Percentiles rank a stretch among this genome's conserved stretches.
Conservation (phyloP, 164 flowering plant species). For the Macadamia tetraphylla region DNA sequence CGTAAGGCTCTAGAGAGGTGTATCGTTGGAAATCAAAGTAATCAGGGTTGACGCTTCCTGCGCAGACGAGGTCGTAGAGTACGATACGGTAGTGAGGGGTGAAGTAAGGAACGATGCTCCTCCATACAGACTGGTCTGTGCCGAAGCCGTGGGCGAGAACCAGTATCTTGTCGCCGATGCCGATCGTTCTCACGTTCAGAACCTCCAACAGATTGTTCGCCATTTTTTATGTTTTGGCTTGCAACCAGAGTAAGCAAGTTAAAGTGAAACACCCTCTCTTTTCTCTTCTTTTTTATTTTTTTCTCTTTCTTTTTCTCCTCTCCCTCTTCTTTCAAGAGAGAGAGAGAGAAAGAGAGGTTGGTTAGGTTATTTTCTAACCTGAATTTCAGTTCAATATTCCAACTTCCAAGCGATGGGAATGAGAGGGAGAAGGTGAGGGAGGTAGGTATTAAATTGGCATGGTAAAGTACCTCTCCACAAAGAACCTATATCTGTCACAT, state of each 20-base stretch:
- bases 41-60: constrained; percentile 94
- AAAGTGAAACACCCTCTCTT: too few species aligned
- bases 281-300: too few species aligned
- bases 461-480: too few species aligned
- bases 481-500: too few species aligned
- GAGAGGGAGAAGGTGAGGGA: too few species aligned
- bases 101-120: constrained; percentile 70
- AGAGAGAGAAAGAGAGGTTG: too few species aligned
- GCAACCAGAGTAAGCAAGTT: neutral
- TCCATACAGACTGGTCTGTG: constrained; percentile 96
- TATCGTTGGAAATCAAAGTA: constrained; percentile 72
- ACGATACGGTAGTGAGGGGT: constrained; percentile 44
- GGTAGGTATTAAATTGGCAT: too few species aligned
- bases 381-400: too few species aligned
- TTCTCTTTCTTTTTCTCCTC: too few species aligned
- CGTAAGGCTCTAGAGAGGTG: constrained; percentile 71
- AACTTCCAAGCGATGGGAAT: too few species aligned
- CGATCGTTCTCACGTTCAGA: constrained; percentile 73
- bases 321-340: too few species aligned
- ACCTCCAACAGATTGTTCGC: constrained; percentile 52
- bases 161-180: constrained; percentile 52
- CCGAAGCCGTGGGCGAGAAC: constrained; percentile 92
- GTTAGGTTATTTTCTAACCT: too few species aligned
- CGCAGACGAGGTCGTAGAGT: constrained; percentile 85
- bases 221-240: constrained; percentile 17